phyloP scores from a whole-genome alignment of 805 yeast species.

The Lipomyces sp. region DNA sequence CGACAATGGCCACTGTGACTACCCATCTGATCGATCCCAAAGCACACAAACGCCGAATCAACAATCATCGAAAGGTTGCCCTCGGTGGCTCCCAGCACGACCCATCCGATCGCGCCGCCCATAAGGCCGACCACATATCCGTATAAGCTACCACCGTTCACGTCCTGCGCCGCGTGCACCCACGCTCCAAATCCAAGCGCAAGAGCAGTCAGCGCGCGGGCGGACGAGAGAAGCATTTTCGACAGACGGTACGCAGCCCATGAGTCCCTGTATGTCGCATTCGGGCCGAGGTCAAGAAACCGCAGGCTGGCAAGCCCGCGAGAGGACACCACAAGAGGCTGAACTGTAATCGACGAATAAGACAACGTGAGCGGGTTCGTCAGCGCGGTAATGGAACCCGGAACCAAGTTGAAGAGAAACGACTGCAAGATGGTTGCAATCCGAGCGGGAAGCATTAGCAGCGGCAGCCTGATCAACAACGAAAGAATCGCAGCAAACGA shows the following conservation, averaged over 20 bases:
- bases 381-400: conserved; percentile 34
- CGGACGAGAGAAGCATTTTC: conserved; percentile 40
- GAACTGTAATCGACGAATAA: conserved; percentile 38
- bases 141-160: conserved; percentile 38
- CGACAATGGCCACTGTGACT: conserved; percentile 34
- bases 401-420: conserved; percentile 31
- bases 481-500: conserved; percentile 37
- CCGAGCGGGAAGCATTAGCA: conserved; percentile 39
- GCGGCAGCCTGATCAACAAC: conserved; percentile 38
- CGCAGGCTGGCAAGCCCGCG: conserved; percentile 29
- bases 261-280: conserved; percentile 25
- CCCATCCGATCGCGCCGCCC: conserved; percentile 44
- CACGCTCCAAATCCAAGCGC: conserved; percentile 41
- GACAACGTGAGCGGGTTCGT: conserved; percentile 41
- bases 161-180: conserved; percentile 41
- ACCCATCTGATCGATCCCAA: conserved; percentile 37
- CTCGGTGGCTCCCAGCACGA: conserved; percentile 44
- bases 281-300: conserved; percentile 21
- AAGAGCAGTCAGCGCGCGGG: conserved; percentile 40
- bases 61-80: conserved; percentile 40
- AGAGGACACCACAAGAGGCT: conserved; percentile 38
- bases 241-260: conserved; percentile 40
- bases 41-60: conserved; percentile 37
- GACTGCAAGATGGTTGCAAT: conserved; percentile 31
- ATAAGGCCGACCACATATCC: conserved; percentile 43